Base-by-base conservation (phyloP, 1,284 basidiomycete species). In the Fomitopsis pinicola region DNA sequence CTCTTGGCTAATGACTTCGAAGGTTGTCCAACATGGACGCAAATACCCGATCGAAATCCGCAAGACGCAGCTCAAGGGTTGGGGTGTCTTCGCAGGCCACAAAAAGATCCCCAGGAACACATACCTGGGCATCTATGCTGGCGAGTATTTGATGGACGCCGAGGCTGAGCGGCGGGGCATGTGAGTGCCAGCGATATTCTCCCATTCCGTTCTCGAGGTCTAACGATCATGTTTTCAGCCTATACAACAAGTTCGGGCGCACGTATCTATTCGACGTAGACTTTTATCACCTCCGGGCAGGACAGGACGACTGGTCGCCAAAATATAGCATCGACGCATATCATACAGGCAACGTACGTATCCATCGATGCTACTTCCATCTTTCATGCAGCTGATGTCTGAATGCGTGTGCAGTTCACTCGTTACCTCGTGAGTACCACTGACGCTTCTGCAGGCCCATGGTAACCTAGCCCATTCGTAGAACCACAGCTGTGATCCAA, bases 401-500 rank as follows among this genome's bases (percentile, higher is more conserved):
- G 19, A 5, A 33, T 57, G n/a, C 59, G 30, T 42, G 14, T 54
- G 6, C 65, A 90, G 87, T 89, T 89, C 73, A 89, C 88, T 44
- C 79, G 87, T 17, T 90, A 87, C 67, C 67, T 89, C 68, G 86
- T 86, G 69, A 70, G 80, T 75, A 5, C 9, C 6, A 8, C 38
- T 15, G 38, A 40, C 9, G 14, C 38, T 40, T 8, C 3, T 8
- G 12, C 9, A 40, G 38, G 12, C 8, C 38, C 38, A 40, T 14
- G 8, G 2, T 10, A n/a, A 28, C 26, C 17, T 35, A 36, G 19
- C 22, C 36, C 38, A 46, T 59, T 58, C 33, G 26, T 63, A 94
- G 91, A 95, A 95, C 68, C 94, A 97, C 69, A 94, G 90, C 17
- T 97, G 94, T 70, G 87, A 93, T 63, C 94, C 95, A 0, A 97